phyloP scores from a whole-genome alignment of 1,284 basidiomycete species.

The Malassezia psittaci region DNA sequence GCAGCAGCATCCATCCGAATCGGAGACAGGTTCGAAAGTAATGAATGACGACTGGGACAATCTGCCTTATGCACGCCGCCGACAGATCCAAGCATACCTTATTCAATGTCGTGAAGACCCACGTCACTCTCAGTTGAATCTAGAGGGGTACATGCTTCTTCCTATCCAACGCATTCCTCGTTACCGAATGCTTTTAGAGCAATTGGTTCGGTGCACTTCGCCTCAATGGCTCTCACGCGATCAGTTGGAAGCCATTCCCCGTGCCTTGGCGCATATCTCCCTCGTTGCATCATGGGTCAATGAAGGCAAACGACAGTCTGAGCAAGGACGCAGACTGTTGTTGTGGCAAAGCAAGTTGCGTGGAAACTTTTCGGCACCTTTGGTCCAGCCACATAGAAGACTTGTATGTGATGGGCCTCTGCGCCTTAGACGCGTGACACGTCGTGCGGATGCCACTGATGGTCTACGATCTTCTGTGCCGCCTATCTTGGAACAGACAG shows the following conservation, averaged over 20 bases:
- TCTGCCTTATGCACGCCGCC: neutral
- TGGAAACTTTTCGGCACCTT: conserved; percentile 80
- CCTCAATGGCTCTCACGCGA: conserved; percentile 18
- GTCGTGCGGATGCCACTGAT: conserved; percentile 54
- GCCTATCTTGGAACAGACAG: conserved; percentile 63
- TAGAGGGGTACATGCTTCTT: conserved; percentile 86
- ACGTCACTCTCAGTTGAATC: conserved; percentile 84
- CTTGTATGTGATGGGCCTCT: conserved; percentile 56
- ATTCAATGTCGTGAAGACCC: conserved; percentile 52
- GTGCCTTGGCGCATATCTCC: conserved; percentile 35
- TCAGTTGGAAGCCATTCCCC: conserved; percentile 21
- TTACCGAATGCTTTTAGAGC: conserved; percentile 64
- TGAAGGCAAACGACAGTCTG: conserved; percentile 49
- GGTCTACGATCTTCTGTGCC: conserved; percentile 45
- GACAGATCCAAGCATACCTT: conserved; percentile 33
- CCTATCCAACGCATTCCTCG: conserved; percentile 93
- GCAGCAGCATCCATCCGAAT: neutral
- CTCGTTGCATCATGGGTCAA: conserved; percentile 42
- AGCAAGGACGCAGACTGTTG: conserved; percentile 32
- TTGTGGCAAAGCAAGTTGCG: conserved; percentile 76
- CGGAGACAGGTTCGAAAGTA: too few relatives aligned
- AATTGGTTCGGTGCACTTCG: conserved; percentile 37
- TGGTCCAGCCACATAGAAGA: conserved; percentile 94
- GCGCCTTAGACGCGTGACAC: conserved; percentile 73
- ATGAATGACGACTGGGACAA: neutral